Percentiles rank a stretch among this genome's conserved stretches.
These are phyloP conservation scores for Boletus rubescentipes DNA, from an alignment of 768 basidiomycete species.

Conservation along the genomic window DNA sequence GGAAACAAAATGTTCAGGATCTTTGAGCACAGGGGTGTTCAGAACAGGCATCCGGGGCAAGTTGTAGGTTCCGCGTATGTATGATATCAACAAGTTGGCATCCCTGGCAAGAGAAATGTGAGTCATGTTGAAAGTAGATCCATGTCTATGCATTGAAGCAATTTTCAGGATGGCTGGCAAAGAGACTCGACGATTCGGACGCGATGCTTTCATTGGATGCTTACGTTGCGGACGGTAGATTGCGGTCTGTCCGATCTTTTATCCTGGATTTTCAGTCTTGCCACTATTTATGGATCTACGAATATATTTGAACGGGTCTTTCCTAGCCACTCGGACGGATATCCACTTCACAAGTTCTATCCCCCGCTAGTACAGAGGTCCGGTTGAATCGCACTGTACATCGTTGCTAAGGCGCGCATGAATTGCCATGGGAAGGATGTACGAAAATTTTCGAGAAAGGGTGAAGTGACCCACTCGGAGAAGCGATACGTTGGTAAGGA, in stretches of 20 bases:
- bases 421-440: not conserved
- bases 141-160: not conserved
- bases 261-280: not conserved
- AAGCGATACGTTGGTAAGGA: slow-evolving; percentile 4
- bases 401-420: not conserved
- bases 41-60: slow-evolving; percentile 52
- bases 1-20: slow-evolving; percentile 43
- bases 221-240: not conserved
- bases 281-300: not conserved
- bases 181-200: not conserved
- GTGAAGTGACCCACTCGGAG: not conserved
- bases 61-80: no score
- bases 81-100: no score
- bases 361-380: not conserved
- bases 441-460: not conserved
- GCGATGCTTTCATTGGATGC: not conserved
- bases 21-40: slow-evolving; percentile 64
- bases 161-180: not conserved
- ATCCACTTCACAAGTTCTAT: not conserved
- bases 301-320: not conserved
- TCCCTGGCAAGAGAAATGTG: not conserved
- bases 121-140: not conserved
- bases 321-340: slow-evolving; percentile 6
- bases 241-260: not conserved
- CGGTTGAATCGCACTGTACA: not conserved